Evolutionary conservation across 257 asterid species (phyloP), one percentile per base, ranked within the genome.

Genomic region (Leptodermis oblonga): DNA sequence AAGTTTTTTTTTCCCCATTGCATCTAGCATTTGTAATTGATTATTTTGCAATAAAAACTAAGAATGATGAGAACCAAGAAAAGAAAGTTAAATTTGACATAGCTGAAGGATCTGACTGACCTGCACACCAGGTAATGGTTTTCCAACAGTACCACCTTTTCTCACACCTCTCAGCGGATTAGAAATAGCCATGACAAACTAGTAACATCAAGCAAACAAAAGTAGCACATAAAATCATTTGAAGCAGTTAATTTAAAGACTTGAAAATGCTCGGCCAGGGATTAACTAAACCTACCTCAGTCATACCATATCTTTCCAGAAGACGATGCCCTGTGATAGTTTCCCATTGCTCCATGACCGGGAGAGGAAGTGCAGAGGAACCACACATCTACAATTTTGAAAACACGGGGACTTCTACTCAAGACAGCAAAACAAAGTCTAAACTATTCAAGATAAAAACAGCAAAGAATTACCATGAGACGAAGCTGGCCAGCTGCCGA

Each of bases 321-420:
- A 93, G 90, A 48, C 81, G 74, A 78, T 93, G 98, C 31, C 96
- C 94, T 0, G 97, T 93, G 83, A 93, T 87, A 59, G 85, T 69
- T 83, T 93, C 96, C 98, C 98, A 93, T 74, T 80, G 89, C 82
- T 93, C 95, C 98, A 93, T 93, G 70, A 88, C 82, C 7, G 98
- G 98, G 76, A 90, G 94, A 55, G 98, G 98, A 64, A 93, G 95
- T 71, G 98, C 98, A 64, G 98, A 93, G 63, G 98, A 93, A 76
- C 98, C 98, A 81, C 95, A 90, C 98, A 93, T 93, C 98, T 90
- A 85, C 74, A 64, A 49, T 28, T 45, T 28, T 33, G 42, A 56
- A 39, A n/a, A 51, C 34, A 20, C 7, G 30, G 43, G 51, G 22
- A 51, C 18, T 49, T 5, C 34, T 4, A 4, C 11, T 14, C 48